These are phyloP conservation scores for Neurospora sp. DNA, from an alignment of 495 filamentous ascomycete genomes.

Conservation along the genomic window DNA sequence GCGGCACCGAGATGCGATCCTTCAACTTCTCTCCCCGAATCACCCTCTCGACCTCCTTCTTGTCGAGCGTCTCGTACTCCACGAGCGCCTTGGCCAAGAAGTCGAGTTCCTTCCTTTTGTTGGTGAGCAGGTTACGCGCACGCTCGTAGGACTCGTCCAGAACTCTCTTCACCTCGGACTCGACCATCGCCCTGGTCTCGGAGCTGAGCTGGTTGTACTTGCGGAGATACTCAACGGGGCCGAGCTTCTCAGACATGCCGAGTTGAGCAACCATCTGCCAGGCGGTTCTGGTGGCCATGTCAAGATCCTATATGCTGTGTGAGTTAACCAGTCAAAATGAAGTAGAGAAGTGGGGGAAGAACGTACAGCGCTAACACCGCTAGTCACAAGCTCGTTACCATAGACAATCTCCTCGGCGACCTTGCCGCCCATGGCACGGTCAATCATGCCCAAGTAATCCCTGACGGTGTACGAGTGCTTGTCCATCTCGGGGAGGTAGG, in stretches of 20 bases:
- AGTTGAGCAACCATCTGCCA: slow-evolving; percentile 76
- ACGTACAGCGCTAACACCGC: slow-evolving; percentile 65
- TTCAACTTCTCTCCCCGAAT: slow-evolving; percentile 71
- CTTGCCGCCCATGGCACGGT: slow-evolving; percentile 81
- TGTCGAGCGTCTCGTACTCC: slow-evolving; percentile 85
- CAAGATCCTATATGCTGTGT: slow-evolving; percentile 55
- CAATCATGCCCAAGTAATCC: slow-evolving; percentile 66
- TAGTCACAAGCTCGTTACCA: slow-evolving; percentile 76
- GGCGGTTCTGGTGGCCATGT: slow-evolving; percentile 65
- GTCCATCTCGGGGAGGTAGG: slow-evolving; percentile 80
- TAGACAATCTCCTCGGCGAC: slow-evolving; percentile 90
- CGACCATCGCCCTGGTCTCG: slow-evolving; percentile 75
- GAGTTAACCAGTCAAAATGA: slow-evolving; percentile 8
- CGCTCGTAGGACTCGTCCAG: slow-evolving; percentile 74
- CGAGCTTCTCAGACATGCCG: slow-evolving; percentile 82
- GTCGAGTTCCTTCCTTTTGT: slow-evolving; percentile 73
- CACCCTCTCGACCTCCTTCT: slow-evolving; percentile 81
- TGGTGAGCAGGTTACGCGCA: slow-evolving; percentile 57
- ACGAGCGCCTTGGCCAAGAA: slow-evolving; percentile 77
- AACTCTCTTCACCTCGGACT: slow-evolving; percentile 72
- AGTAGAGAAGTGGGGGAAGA: neutral
- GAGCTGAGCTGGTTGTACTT: slow-evolving; percentile 74
- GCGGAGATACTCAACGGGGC: slow-evolving; percentile 74
- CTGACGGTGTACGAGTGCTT: slow-evolving; percentile 66
- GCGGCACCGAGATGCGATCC: slow-evolving; percentile 38